Percentiles rank a stretch among this genome's conserved stretches.
Evolutionary conservation across 352 stramenopile species (phyloP).

Genomic region (Pythium biforme): DNA sequence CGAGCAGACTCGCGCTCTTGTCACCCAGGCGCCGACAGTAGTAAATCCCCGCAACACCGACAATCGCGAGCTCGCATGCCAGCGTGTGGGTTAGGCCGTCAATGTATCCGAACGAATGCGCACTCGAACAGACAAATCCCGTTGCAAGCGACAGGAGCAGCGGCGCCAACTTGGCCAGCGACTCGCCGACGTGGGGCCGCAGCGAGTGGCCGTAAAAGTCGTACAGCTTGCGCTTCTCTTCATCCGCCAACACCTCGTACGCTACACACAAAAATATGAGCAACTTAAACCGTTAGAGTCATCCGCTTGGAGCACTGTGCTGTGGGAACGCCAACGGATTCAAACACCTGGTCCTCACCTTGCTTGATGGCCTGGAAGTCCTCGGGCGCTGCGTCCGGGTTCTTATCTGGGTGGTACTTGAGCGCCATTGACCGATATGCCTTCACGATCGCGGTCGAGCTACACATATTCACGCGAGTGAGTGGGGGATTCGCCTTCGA

Average conservation of each 20-base stretch:
- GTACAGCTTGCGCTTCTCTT: conserved; percentile 71
- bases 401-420: conserved; percentile 97
- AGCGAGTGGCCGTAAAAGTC: conserved; percentile 69
- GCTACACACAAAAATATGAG: conserved; percentile 36
- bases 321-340: no score
- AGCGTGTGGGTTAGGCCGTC: conserved; percentile 24
- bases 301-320: no score
- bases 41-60: conserved; percentile 58
- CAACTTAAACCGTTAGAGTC: neutral
- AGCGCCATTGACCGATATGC: conserved; percentile 93
- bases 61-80: conserved; percentile 42
- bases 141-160: conserved; percentile 59
- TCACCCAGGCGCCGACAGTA: conserved; percentile 40
- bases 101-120: conserved; percentile 41
- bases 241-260: conserved; percentile 75
- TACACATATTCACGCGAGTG: conserved; percentile 41
- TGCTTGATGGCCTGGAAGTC: conserved; percentile 87
- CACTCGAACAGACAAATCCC: conserved; percentile 49
- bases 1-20: conserved; percentile 14
- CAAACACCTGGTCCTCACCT: conserved; percentile 19
- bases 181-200: conserved; percentile 59
- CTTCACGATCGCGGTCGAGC: conserved; percentile 91
- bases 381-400: conserved; percentile 83
- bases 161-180: conserved; percentile 60
- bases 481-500: neutral